Evolutionary conservation across 2,329 filamentous ascomycete species (phyloP).

Genomic region (Neofusicoccum sp.): DNA sequence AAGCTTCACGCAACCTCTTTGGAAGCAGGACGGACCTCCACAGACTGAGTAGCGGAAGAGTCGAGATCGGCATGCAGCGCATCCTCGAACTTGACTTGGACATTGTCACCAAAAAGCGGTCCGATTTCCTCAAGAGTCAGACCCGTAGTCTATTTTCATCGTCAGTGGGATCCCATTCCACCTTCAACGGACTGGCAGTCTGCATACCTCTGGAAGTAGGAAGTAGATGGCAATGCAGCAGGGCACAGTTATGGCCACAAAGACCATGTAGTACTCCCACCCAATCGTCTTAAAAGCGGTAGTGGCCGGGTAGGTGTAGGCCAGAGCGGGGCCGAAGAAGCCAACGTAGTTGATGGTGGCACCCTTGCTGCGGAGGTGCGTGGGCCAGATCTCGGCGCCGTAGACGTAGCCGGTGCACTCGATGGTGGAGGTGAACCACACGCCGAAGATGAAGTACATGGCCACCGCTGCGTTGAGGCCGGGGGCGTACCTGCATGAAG

Average conservation of each 20-base stretch:
- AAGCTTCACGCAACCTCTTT: neutral
- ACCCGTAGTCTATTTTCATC: constrained; percentile 27
- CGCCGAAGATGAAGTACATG: constrained; percentile 22
- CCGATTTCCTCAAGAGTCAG: constrained; percentile 38
- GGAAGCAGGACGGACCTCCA: neutral
- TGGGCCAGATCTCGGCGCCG: constrained; percentile 40
- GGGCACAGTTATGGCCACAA: constrained; percentile 30
- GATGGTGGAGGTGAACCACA: constrained; percentile 31
- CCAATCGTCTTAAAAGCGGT: constrained; percentile 32
- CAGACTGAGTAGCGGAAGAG: neutral
- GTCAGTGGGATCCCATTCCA: neutral
- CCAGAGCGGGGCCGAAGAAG: constrained; percentile 32
- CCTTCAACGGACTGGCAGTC: neutral
- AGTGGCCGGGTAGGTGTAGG: constrained; percentile 24
- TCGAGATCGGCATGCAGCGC: constrained; percentile 20
- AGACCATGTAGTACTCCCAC: constrained; percentile 37
- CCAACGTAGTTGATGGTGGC: constrained; percentile 25
- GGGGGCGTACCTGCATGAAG: constrained; percentile 15
- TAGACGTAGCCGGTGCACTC: constrained; percentile 38
- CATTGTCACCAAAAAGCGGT: constrained; percentile 34
- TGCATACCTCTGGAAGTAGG: constrained; percentile 29
- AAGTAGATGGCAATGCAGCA: constrained; percentile 30
- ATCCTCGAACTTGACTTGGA: constrained; percentile 30
- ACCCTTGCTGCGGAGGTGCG: constrained; percentile 32
- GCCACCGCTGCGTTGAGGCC: constrained; percentile 29